A percentile compares a stretch with the other conserved stretches of the same genome.
Evolutionary conservation across 2,329 filamentous ascomycete genomes (phyloP).

Genomic region (Ophiostoma quercus): DNA sequence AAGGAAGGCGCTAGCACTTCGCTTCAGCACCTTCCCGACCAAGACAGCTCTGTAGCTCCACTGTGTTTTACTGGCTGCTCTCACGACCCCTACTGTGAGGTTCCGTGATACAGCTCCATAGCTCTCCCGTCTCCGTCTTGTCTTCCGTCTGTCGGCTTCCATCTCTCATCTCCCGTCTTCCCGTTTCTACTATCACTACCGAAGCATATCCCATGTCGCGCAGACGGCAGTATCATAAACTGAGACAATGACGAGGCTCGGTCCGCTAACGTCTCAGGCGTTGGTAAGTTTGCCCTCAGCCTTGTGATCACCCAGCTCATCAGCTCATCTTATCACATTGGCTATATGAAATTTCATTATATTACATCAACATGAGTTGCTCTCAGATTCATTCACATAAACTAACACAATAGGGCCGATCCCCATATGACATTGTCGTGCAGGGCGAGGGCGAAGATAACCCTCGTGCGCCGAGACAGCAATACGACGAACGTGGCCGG

Average conservation of each 20-base stretch:
- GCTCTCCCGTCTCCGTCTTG: too few relatives aligned
- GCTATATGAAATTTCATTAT: background rate
- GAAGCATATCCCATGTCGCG: slow-evolving; percentile 14
- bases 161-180: background rate
- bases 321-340: too few relatives aligned
- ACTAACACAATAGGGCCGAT: slow-evolving; percentile 45
- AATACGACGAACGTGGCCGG: slow-evolving; percentile 52
- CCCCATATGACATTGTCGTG: slow-evolving; percentile 55
- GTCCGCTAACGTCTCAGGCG: slow-evolving; percentile 53
- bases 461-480: slow-evolving; percentile 40
- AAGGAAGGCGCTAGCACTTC: background rate
- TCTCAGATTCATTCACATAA: background rate
- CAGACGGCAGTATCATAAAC: slow-evolving; percentile 5
- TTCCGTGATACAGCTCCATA: background rate
- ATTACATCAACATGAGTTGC: background rate
- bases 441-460: slow-evolving; percentile 44
- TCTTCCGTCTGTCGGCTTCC: background rate
- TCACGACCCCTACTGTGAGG: background rate
- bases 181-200: background rate
- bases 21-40: background rate
- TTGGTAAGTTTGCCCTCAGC: slow-evolving; percentile 39
- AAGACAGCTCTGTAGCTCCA: background rate
- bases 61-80: background rate
- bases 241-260: slow-evolving; percentile 48
- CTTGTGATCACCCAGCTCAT: too few relatives aligned